These are phyloP conservation scores for Talaromyces sp. DNA, from an alignment of 2,329 filamentous ascomycete species.

Conservation along the genomic window DNA sequence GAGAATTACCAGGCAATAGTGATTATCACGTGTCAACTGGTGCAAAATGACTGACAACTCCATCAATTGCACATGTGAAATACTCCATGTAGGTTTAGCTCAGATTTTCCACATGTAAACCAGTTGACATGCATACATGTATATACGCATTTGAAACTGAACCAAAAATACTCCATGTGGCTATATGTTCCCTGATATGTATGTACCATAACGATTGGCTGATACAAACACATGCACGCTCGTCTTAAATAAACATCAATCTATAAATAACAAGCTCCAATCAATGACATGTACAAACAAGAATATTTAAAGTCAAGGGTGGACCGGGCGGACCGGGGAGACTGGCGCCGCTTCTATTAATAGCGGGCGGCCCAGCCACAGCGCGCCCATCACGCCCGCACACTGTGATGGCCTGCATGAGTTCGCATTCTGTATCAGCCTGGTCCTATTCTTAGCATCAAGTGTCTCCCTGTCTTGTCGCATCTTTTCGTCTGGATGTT, in stretches of 20 bases:
- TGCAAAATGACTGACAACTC: background rate
- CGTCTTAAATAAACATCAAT: background rate
- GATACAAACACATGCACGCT: background rate
- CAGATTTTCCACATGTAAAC: too few species aligned
- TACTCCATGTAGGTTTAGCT: background rate
- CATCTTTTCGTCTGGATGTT: background rate
- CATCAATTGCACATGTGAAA: background rate
- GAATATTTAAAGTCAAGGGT: background rate
- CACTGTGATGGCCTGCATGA: background rate
- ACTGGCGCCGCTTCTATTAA: background rate
- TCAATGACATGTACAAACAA: background rate
- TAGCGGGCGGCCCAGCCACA: background rate
- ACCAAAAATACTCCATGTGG: too few species aligned
- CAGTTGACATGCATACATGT: too few species aligned
- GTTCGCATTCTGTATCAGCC: background rate
- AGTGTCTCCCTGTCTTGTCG: background rate
- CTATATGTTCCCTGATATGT: too few species aligned
- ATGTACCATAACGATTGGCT: background rate
- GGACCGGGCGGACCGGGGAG: background rate
- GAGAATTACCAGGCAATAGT: background rate
- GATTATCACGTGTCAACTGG: too few species aligned
- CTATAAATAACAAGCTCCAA: background rate
- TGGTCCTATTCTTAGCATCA: background rate
- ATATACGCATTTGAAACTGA: too few species aligned
- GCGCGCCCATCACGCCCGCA: background rate